phyloP scores from a whole-genome alignment of 1,284 basidiomycete species.

The Cryptococcus floricola region DNA sequence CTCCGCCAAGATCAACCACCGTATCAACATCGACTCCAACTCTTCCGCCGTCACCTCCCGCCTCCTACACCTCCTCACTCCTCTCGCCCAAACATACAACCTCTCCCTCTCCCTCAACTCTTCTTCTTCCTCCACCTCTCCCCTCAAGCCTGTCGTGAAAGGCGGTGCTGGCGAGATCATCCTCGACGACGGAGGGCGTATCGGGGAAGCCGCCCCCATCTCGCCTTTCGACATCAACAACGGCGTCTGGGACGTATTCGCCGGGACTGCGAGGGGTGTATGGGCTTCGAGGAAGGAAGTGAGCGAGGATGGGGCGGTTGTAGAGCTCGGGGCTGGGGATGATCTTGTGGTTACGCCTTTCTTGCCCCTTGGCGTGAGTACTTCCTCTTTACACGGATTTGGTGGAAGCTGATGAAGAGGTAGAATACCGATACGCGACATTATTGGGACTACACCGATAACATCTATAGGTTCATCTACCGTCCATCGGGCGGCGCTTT shows the following conservation, averaged over 20 bases:
- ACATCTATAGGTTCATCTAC: conserved; percentile 23
- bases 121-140: conserved; percentile 10
- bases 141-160: not conserved
- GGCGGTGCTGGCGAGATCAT: conserved; percentile 2
- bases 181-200: conserved; percentile 5
- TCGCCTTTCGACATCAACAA: conserved; percentile 31
- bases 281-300: conserved; percentile 28
- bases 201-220: conserved; percentile 38
- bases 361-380: conserved; percentile 3
- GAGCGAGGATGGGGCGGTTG: conserved; percentile 16
- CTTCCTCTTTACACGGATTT: not conserved
- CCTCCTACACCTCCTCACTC: conserved; percentile 24
- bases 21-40: conserved; percentile 36
- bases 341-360: conserved; percentile 26
- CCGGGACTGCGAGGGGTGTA: conserved; percentile 32
- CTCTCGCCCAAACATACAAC: conserved; percentile 32
- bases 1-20: conserved; percentile 38
- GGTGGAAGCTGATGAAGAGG: not conserved
- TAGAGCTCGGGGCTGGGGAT: conserved; percentile 10
- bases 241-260: conserved; percentile 34
- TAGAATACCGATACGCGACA: conserved; percentile 29
- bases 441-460: conserved; percentile 19
- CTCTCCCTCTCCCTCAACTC: conserved; percentile 34
- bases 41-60: conserved; percentile 29
- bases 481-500: conserved; percentile 5